These are phyloP conservation scores for Artomyces pyxidatus DNA, from an alignment of 768 basidiomycete species.

Conservation along the genomic window DNA sequence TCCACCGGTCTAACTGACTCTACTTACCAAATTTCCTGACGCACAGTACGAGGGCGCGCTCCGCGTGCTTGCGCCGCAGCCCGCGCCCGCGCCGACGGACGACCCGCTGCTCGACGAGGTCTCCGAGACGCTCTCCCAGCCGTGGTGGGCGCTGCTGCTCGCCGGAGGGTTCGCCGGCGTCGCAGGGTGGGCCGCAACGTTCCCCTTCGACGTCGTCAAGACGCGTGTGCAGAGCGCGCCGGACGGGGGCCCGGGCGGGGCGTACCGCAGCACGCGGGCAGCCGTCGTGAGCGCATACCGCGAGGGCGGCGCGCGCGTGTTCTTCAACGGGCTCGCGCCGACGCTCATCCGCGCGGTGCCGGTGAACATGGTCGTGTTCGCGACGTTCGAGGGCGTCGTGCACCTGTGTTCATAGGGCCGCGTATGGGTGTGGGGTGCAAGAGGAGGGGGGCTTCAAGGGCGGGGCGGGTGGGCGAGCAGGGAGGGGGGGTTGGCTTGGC, in stretches of 20 bases:
- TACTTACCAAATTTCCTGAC: neutral
- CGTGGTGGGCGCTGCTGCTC: slow-evolving; percentile 52
- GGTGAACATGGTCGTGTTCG: slow-evolving; percentile 81
- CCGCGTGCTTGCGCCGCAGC: slow-evolving; percentile 33
- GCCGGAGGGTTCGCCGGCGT: slow-evolving; percentile 76
- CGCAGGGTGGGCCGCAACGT: slow-evolving; percentile 73
- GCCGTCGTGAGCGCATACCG: slow-evolving; percentile 55
- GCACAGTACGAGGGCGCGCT: slow-evolving; percentile 57
- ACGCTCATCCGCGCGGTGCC: slow-evolving; percentile 80
- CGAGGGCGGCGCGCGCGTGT: slow-evolving; percentile 58
- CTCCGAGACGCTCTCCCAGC: slow-evolving; percentile 28
- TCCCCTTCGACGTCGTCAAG: slow-evolving; percentile 86
- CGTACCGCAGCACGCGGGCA: slow-evolving; percentile 47
- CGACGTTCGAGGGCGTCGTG: slow-evolving; percentile 58
- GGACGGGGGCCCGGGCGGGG: slow-evolving; percentile 14
- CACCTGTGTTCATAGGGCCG: slow-evolving; percentile 23
- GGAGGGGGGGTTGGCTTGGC: neutral
- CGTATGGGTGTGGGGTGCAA: neutral
- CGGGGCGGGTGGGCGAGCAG: neutral
- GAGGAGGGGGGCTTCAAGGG: neutral
- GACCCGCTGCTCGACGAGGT: slow-evolving; percentile 33
- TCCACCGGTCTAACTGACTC: neutral
- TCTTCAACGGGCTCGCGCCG: slow-evolving; percentile 70
- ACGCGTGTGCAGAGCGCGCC: slow-evolving; percentile 67
- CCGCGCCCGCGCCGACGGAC: slow-evolving; percentile 18